Evolutionary conservation across 192 early-diverging fungal species (phyloP), one percentile per base, ranked within the genome.

Genomic region (Backusella westeae): DNA sequence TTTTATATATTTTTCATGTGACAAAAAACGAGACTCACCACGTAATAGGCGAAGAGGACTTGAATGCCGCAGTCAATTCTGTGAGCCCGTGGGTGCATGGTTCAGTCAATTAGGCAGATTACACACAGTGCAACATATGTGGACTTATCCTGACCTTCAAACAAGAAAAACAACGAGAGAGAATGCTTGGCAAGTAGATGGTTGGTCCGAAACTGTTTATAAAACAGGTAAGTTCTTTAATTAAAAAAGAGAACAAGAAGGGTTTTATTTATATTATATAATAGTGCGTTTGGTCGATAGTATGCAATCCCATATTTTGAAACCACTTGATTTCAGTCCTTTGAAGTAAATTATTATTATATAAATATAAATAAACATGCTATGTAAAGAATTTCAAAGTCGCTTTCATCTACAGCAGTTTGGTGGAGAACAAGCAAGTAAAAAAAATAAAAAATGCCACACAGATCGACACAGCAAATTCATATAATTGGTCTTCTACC

Each of bases 1-100:
- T 23, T 15, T 67, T 35, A 49, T n/a, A 53, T 26, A 17, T 34
- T 59, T 36, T 21, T 53, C 69, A 21, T 66, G 34, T 41, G 23
- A 65, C 32, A 32, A 32, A 32, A 32, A 32, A 32, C 3, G 0
- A 32, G 29, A 59, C 56, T 59, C 56, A 59, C 10, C 8, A 44
- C 10, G 9, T 59, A 26, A 36, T 49, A 89, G 90, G 96, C 87
- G 91, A 26, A 86, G 90, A 36, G 96, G 96, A 73, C 87, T 98
- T 23, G 94, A 96, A 72, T 96, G 93, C 77, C 87, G 96, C 34
- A 85, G 89, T 53, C 90, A 95, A 81, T 93, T 94, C 79, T 95
- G 95, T 78, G 92, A 94, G 75, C 97, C 96, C 34, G 92, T 98
- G 69, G 97, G 97, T 15, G 97, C 96, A 5, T 98, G 97, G 97